Evolutionary conservation across 1,139 yeast species (phyloP).

Genomic region (Scheffersomyces lignicola): DNA sequence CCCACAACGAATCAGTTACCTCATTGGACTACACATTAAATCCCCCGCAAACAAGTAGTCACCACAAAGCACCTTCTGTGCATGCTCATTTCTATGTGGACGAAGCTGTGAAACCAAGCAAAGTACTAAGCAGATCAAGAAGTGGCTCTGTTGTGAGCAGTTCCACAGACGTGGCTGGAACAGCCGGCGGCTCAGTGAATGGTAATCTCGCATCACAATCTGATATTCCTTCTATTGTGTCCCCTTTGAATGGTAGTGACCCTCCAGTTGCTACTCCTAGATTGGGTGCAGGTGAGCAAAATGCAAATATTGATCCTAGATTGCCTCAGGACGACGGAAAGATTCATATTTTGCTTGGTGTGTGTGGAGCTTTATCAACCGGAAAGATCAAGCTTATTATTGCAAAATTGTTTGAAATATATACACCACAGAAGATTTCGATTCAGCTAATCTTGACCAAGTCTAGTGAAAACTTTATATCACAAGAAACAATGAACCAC

Average conservation of each 20-base stretch:
- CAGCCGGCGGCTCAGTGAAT: neutral
- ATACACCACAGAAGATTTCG: conserved; percentile 69
- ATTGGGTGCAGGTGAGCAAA: conserved; percentile 37
- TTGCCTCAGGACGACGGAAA: conserved; percentile 91
- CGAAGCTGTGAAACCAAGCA: conserved; percentile 60
- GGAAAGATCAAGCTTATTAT: conserved; percentile 74
- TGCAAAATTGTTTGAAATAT: conserved; percentile 74
- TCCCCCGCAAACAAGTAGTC: conserved; percentile 37
- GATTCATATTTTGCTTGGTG: conserved; percentile 81
- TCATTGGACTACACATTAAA: conserved; percentile 28
- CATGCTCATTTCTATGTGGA: conserved; percentile 83
- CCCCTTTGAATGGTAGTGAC: conserved; percentile 8
- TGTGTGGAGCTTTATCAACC: conserved; percentile 85
- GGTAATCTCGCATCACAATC: conserved; percentile 1
- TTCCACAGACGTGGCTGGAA: conserved; percentile 1
- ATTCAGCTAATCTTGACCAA: conserved; percentile 81
- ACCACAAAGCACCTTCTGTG: conserved; percentile 59
- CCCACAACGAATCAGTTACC: conserved; percentile 18
- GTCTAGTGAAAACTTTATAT: conserved; percentile 79
- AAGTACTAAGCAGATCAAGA: conserved; percentile 33
- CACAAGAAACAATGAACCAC: conserved; percentile 50
- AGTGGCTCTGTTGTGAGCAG: conserved; percentile 31
- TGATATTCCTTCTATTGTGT: conserved; percentile 3
- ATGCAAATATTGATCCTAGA: conserved; percentile 69
- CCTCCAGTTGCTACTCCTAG: conserved; percentile 11